A percentile compares a stretch with the other conserved stretches of the same genome.
These are phyloP conservation scores for Penicillium tannophilum DNA, from an alignment of 495 filamentous ascomycete species.

Conservation along the genomic window DNA sequence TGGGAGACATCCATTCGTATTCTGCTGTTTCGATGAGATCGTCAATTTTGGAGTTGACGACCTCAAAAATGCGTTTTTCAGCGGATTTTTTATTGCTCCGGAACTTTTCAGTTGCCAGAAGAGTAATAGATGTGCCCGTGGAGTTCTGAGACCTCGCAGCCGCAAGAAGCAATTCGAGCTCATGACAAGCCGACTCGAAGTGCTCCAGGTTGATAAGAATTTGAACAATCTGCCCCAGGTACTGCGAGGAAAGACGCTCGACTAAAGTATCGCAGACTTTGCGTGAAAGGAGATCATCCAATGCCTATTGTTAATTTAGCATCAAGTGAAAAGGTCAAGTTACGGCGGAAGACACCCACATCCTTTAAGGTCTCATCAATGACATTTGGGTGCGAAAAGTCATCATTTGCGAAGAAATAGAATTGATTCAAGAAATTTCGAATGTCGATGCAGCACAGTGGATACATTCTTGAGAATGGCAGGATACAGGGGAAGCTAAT, in stretches of 20 bases:
- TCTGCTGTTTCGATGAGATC: slow-evolving; percentile 96
- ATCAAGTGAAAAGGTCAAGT: background rate
- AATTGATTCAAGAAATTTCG: slow-evolving; percentile 95
- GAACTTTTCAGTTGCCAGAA: slow-evolving; percentile 85
- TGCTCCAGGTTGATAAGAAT: slow-evolving; percentile 97
- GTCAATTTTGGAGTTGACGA: slow-evolving; percentile 98
- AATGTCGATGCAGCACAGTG: slow-evolving; percentile 95
- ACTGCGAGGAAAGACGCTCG: slow-evolving; percentile 86
- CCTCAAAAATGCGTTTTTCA: slow-evolving; percentile 96
- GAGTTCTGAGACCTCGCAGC: slow-evolving; percentile 73
- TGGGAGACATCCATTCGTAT: slow-evolving; percentile 86
- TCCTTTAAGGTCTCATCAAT: slow-evolving; percentile 87
- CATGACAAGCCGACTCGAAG: slow-evolving; percentile 88
- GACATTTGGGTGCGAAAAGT: slow-evolving; percentile 82
- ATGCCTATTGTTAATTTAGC: slow-evolving; percentile 47
- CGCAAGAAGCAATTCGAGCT: slow-evolving; percentile 82
- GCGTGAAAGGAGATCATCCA: slow-evolving; percentile 86
- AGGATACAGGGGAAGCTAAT: slow-evolving; percentile 84
- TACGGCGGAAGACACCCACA: slow-evolving; percentile 41
- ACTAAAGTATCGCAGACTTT: slow-evolving; percentile 90
- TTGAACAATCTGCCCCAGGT: slow-evolving; percentile 95
- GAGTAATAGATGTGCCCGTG: slow-evolving; percentile 70
- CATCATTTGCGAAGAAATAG: slow-evolving; percentile 92
- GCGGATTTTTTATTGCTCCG: slow-evolving; percentile 89
- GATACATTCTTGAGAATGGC: slow-evolving; percentile 99